Base-by-base conservation (phyloP, 2,329 filamentous ascomycete species). In the Trichoderma asperellum region DNA sequence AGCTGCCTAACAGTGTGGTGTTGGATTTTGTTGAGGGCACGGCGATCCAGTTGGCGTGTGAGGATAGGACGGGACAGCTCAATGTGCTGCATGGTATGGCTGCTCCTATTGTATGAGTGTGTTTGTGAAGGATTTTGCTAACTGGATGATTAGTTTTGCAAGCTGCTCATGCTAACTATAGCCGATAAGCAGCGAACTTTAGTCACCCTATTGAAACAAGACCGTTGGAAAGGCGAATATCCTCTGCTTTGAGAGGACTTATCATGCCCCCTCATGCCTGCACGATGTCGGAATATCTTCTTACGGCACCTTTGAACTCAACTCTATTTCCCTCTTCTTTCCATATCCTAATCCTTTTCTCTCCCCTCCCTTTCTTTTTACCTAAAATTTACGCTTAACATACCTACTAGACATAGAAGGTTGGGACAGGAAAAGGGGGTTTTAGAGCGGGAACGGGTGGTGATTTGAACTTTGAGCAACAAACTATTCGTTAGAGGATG, bases 1-100 rank as follows among this genome's bases (percentile, higher is more conserved):
- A 99, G 82, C 84, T 99, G 64, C 94, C 95, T 2, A 93, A 97
- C 81, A 97, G 94, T 76, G 87, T 90, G 4, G 83, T 87, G 8
- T 79, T 90, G 57, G 86, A 89, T 73, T 86, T 91, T 71, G 74
- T 89, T 21, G 87, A 87, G 62, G 87, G 88, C 3, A 87, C 86
- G n/a, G 83, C 83, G 58, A 79, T 91, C 69, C 88, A 91, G 75
- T 80, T 91, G 74, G 88, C 88, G 27, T 91, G 89, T 72, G 87
- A 88, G 77, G 88, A 89, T 76, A 83, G 88, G 67, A 79, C 82
- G 32, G 86, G 87, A 14, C 88, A 91, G 79, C 76, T 82, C 69
- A 83, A 83, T 67, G 81, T 88, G 40, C 76, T 91, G 65, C 79
- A 83, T 60, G 82, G 86, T 88, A 56, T 24, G 86, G 83, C 58